Evolutionary conservation across 169 alveolate genomes (phyloP), one percentile per base, ranked within the genome.

Genomic region (Cryptosporidium meleagridis): DNA sequence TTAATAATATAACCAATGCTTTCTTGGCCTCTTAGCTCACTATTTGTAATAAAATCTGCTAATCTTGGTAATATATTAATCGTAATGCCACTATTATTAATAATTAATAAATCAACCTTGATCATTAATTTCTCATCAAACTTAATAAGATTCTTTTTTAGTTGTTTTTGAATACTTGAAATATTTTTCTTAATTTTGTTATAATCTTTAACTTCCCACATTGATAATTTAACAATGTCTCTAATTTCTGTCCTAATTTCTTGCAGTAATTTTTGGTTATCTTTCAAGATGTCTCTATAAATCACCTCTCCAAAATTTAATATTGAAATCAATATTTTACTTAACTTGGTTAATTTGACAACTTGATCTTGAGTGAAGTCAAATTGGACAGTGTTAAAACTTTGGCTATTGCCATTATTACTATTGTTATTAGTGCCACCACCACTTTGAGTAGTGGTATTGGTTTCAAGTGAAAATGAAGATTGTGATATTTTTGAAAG

Each of bases 151-250:
- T 37, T 8, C 35, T 61, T 80, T 29, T 80, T 80, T 48, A 80
- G 0, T 23, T 80, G 87, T 8, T 45, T 80, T 45, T 80, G 87
- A 29, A 44, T 65, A 14, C 39, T 23, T 14, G 41, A 7, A 58
- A 80, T 80, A 31, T 44, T 58, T 51, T 58, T 59, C 14, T 65
- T 59, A n/a, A 62, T 61, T 21, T 65, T 80, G 2, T n/a, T 41
- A 37, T 61, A 65, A 12, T 80, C 87, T 23, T 61, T 59, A 10
- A 80, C 55, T 9, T 80, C 75, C 87, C 87, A 80, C 7, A 45
- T 29, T n/a, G 75, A 80, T 39, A 80, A 65, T 37, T 80, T 80
- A 33, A 80, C 45, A 37, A 80, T 62, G 41, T 80, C 75, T 26
- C 53, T 65, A 14, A 80, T 45, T 44, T 80, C 87, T 4, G 16